A percentile compares a stretch with the other conserved stretches of the same genome.
phyloP scores from a whole-genome alignment of 441 rosid species.

The Hypseocharis bilobata region DNA sequence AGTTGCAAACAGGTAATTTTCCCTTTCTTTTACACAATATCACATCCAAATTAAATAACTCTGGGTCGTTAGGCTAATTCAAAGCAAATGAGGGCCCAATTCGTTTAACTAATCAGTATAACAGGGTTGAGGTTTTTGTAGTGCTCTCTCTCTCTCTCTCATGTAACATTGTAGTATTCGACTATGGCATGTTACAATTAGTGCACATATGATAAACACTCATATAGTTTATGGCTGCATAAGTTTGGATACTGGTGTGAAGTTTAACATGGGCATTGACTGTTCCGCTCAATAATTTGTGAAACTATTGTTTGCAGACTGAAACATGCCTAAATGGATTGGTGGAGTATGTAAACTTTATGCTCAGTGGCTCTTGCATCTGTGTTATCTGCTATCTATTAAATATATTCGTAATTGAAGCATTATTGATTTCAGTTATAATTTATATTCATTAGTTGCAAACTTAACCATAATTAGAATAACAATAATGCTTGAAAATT shows the following conservation, averaged over 20 bases:
- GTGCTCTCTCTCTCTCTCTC: background rate
- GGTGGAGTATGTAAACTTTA: background rate
- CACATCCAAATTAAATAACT: background rate
- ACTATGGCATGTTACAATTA: background rate
- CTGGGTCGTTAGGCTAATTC: background rate
- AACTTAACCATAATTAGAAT: background rate
- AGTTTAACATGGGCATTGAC: background rate
- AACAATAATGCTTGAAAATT: background rate
- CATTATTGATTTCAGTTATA: background rate
- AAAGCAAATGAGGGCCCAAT: background rate
- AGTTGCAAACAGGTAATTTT: slow-evolving; percentile 74
- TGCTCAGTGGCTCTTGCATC: background rate
- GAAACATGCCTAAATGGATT: background rate
- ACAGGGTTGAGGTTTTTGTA: background rate
- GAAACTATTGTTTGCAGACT: background rate
- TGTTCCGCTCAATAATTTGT: background rate
- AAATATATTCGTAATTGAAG: background rate
- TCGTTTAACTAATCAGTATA: background rate
- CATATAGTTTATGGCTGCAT: background rate
- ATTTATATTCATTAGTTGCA: background rate
- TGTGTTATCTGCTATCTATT: background rate
- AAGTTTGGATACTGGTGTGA: background rate
- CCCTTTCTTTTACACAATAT: background rate
- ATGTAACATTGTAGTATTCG: background rate
- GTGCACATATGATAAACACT: background rate